Percentiles rank a stretch among this genome's conserved stretches.
Conservation (phyloP, 2,329 filamentous ascomycete genomes). For the Diaporthe citriasiana region DNA sequence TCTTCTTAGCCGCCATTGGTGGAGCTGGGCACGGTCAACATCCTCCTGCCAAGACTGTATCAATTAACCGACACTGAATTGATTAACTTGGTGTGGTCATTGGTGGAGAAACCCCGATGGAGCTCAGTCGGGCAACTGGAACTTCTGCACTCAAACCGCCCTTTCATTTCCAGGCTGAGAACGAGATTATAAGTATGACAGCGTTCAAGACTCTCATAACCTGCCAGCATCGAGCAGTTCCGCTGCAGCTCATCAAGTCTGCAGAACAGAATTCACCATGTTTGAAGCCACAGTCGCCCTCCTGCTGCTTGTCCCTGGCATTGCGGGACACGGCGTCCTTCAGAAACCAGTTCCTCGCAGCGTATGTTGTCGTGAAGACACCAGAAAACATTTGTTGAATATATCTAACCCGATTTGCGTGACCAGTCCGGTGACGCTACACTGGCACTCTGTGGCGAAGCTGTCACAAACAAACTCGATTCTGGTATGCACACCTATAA, state of each 20-base stretch:
- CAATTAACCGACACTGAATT: conserved; percentile 15
- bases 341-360: conserved; percentile 12
- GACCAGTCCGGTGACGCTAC: conserved; percentile 9
- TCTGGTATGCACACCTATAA: not conserved
- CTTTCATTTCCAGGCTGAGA: conserved; percentile 5
- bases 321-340: not conserved
- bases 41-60: not conserved
- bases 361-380: not conserved
- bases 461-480: conserved; percentile 9
- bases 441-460: conserved; percentile 13
- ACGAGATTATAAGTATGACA: conserved; percentile 5
- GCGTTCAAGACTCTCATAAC: not conserved
- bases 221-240: not conserved
- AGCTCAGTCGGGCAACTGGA: not conserved
- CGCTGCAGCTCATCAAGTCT: not conserved
- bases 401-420: not conserved
- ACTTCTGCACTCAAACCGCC: not conserved
- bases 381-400: not conserved
- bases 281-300: not conserved
- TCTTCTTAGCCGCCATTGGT: not conserved
- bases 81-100: conserved; percentile 6
- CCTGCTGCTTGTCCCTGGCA: not conserved
- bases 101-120: conserved; percentile 16
- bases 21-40: not conserved
- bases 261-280: not conserved